Base-by-base conservation (phyloP, 1,284 basidiomycete species). In the Phlebopus sp. region DNA sequence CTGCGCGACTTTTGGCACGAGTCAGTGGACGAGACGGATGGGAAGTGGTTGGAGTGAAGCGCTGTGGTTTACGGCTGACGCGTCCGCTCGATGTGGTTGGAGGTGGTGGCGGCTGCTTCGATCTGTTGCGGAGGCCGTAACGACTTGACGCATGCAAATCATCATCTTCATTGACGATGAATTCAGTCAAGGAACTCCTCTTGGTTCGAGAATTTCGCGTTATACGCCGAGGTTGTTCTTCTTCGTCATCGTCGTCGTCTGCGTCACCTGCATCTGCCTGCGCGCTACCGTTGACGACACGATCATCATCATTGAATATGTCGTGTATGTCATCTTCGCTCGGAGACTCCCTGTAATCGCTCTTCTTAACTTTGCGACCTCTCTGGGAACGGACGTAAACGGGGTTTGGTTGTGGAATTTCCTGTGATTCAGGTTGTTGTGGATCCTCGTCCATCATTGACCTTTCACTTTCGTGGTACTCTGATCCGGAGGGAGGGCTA, bases 381-480 rank as follows among this genome's bases (percentile, higher is more conserved):
- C 78, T 63, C 21, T 38, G 56, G 0, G 77, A 69, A 2, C 55
- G 60, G 1, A 42, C 62, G 52, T 60, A 73, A 13, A 60, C 47
- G 7, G 43, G 36, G 49, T 62, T 57, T 31, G 61, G 62, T 29
- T 63, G 64, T 7, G 69, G 67, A 11, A 51, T 55, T 7, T 67
- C 67, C 39, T 63, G 46, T 55, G 60, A 2, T 59, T 56, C 43
- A 37, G 50, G 42, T 41, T 55, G 17, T 62, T 61, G 50, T 60
- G 63, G 54, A 8, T 58, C 60, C 41, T 76, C 71, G 50, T 71
- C 66, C 27, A 69, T 58, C 57, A 68, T 58, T 11, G 76, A 78
- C 55, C 74, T 74, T 52, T 81, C 78, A 58, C 80, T 82, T 51
- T 70, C 77, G 55, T 79, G 73, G 60, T 86, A 86, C 56, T 85